Evolutionary conservation across 148 eudicot species (phyloP).

Genomic region (Rhododendron simsii): DNA sequence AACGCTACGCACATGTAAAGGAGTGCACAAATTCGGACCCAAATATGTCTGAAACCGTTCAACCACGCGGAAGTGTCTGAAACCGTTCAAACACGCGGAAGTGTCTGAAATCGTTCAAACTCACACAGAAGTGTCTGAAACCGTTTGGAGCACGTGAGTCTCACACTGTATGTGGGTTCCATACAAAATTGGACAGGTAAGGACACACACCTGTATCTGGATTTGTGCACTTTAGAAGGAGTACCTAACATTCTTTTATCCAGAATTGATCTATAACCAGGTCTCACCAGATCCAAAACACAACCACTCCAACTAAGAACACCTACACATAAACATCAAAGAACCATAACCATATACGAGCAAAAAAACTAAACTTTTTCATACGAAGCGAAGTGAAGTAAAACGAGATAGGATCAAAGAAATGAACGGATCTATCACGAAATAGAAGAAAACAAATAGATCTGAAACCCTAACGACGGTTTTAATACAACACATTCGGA

Average conservation of each 20-base stretch:
- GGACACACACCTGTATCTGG: too few species aligned
- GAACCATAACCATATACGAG: not conserved
- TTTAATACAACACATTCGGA: not conserved
- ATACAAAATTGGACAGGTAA: too few species aligned
- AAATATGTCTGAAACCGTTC: too few species aligned
- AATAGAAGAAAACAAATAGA: slow-evolving; percentile 1
- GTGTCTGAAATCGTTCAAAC: too few species aligned
- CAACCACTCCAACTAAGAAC: not conserved
- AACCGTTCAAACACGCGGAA: too few species aligned
- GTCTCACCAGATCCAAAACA: not conserved
- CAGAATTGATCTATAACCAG: not conserved
- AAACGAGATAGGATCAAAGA: not conserved
- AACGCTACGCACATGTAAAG: not conserved
- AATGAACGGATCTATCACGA: not conserved
- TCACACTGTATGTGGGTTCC: too few species aligned
- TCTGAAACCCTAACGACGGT: not conserved
- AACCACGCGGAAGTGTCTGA: too few species aligned
- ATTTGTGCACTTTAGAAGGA: too few species aligned
- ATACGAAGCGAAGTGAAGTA: not conserved
- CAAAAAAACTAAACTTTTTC: not conserved
- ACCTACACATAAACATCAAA: not conserved
- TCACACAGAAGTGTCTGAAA: too few species aligned
- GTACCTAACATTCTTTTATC: too few species aligned
- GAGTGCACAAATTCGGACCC: not conserved
- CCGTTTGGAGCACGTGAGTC: too few species aligned